A percentile compares a stretch with the other conserved stretches of the same genome.
phyloP scores from a whole-genome alignment of 441 rosid species.

The Mallotus repandus region DNA sequence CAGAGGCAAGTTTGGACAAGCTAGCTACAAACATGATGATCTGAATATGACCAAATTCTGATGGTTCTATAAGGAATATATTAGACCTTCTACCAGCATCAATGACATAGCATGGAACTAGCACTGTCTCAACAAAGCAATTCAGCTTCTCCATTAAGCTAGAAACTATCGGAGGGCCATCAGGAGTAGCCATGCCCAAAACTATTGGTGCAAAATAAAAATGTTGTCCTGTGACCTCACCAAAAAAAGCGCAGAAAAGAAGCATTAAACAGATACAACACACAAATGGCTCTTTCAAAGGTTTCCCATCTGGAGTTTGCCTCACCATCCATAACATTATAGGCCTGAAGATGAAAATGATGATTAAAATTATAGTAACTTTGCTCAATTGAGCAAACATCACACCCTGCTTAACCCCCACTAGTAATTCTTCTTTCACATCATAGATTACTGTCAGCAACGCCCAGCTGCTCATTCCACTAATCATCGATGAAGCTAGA shows the following conservation, averaged over 20 bases:
- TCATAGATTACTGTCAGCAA: conserved; percentile 1
- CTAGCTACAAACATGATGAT: conserved; percentile 22
- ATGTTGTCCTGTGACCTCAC: conserved; percentile 30
- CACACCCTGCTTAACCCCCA: background rate
- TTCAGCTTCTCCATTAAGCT: conserved; percentile 39
- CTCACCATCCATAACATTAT: conserved; percentile 43
- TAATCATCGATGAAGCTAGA: conserved; percentile 44
- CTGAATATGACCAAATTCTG: conserved; percentile 15
- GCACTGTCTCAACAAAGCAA: conserved; percentile 30
- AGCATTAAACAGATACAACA: conserved; percentile 27
- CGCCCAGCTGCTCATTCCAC: conserved; percentile 29
- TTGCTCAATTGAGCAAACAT: conserved; percentile 4
- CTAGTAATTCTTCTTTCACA: background rate
- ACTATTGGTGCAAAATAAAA: conserved; percentile 33
- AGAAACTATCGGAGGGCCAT: conserved; percentile 32
- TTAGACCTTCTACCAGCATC: conserved; percentile 31
- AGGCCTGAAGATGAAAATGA: conserved; percentile 34
- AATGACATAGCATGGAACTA: conserved; percentile 43
- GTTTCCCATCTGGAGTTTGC: conserved; percentile 45
- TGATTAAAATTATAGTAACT: conserved; percentile 11
- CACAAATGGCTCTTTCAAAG: conserved; percentile 36
- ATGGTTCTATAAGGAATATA: background rate
- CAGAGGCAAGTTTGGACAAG: conserved; percentile 24
- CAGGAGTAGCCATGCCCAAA: conserved; percentile 43
- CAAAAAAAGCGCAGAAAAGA: conserved; percentile 22